A percentile compares a stretch with the other conserved stretches of the same genome.
phyloP scores from a whole-genome alignment of 495 filamentous ascomycete genomes.

The Penicillium malachiteum region DNA sequence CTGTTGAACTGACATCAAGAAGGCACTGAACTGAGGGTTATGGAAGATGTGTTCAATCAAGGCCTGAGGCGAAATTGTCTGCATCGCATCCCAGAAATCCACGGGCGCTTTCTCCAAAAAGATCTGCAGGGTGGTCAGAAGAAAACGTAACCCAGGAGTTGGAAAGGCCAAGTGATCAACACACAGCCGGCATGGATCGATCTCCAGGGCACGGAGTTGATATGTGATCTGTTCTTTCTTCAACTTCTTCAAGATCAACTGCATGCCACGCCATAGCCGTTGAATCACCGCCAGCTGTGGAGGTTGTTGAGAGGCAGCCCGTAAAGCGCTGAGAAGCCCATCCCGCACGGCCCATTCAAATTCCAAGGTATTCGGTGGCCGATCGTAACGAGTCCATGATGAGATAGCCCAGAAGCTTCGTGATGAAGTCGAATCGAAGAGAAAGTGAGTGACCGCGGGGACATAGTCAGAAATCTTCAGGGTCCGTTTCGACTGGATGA shows the following conservation, averaged over 20 bases:
- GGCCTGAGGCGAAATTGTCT: conserved; percentile 68
- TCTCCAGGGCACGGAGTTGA: conserved; percentile 73
- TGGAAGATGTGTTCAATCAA: conserved; percentile 76
- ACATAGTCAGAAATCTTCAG: conserved; percentile 69
- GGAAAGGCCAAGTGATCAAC: conserved; percentile 70
- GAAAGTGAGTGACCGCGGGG: conserved; percentile 75
- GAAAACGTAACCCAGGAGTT: conserved; percentile 56
- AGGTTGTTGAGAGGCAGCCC: conserved; percentile 43
- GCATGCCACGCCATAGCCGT: conserved; percentile 73
- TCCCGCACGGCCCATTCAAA: conserved; percentile 83
- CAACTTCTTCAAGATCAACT: conserved; percentile 65
- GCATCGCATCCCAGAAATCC: conserved; percentile 85
- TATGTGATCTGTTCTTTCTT: conserved; percentile 75
- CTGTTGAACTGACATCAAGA: conserved; percentile 56
- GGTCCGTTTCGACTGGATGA: conserved; percentile 69
- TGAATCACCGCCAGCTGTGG: conserved; percentile 52
- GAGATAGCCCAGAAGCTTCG: conserved; percentile 66
- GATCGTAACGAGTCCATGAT: conserved; percentile 60
- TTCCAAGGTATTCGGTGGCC: conserved; percentile 59
- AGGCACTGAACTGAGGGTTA: conserved; percentile 62
- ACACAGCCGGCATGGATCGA: conserved; percentile 72
- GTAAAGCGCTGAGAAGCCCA: conserved; percentile 49
- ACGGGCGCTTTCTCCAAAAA: conserved; percentile 70
- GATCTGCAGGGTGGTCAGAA: conserved; percentile 62
- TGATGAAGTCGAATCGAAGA: conserved; percentile 64